These are phyloP conservation scores for Ogataea philodendri DNA, from an alignment of 805 yeast species.

Conservation along the genomic window DNA sequence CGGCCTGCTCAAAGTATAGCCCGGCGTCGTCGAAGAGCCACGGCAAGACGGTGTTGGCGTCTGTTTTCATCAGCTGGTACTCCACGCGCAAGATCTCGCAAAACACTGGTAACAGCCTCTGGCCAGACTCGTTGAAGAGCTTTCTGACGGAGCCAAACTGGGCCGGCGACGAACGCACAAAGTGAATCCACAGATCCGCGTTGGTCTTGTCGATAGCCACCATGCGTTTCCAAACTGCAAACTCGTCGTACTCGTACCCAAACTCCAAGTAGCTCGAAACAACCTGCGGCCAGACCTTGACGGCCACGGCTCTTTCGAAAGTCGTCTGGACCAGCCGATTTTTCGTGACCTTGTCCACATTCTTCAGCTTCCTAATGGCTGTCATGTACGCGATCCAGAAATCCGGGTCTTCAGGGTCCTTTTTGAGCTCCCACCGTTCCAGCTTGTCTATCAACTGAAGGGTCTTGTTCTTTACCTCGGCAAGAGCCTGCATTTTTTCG, in stretches of 20 bases:
- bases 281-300: conserved; percentile 32
- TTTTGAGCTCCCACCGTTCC: conserved; percentile 36
- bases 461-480: conserved; percentile 33
- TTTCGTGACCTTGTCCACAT: conserved; percentile 10
- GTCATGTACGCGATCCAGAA: conserved; percentile 22
- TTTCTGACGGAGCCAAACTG: conserved; percentile 5
- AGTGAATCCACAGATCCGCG: conserved; percentile 6
- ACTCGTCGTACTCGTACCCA: conserved; percentile 8
- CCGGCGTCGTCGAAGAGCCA: conserved; percentile 23
- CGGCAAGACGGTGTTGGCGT: conserved; percentile 8
- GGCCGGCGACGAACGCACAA: neutral
- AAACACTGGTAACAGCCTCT: neutral
- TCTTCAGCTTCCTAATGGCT: conserved; percentile 10
- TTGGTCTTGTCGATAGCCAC: conserved; percentile 4
- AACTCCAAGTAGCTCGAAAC: conserved; percentile 26
- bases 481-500: conserved; percentile 37
- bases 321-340: conserved; percentile 19
- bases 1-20: conserved; percentile 28
- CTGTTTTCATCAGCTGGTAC: conserved; percentile 4
- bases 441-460: conserved; percentile 29
- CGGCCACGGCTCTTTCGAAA: conserved; percentile 34
- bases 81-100: conserved; percentile 11
- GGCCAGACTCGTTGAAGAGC: neutral
- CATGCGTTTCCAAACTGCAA: conserved; percentile 4
- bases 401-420: conserved; percentile 18